Base-by-base conservation (phyloP, 1,284 basidiomycete genomes). In the Leccinum fallax region DNA sequence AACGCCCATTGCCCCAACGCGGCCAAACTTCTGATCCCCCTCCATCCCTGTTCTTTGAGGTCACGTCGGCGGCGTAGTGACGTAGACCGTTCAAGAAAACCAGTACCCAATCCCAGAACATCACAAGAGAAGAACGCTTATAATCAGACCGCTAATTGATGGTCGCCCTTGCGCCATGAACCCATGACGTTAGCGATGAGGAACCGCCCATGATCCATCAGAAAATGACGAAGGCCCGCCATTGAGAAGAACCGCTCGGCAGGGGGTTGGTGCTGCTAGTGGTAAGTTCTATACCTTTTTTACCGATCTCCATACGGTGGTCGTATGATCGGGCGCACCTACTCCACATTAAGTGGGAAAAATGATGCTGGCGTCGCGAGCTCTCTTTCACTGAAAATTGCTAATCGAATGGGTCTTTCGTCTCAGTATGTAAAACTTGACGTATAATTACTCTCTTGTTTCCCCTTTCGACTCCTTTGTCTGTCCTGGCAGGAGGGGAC, bases 201-300 rank as follows among this genome's bases (percentile, higher is more conserved):
- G 51, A 46, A 19, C 10, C 19, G 11, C 46, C 13, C 46, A 5
- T 5, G 19, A 24, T 56, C 48, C 56, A 69, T 73, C 61, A 60
- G 60, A 70, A 64, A 28, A 6, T 8, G 53, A 34, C 63, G 66
- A 71, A 68, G 68, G 11, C 21, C 32, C 16, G 51, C 43, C 46
- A 21, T 55, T 57, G 62, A 59, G 51, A 34, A 49, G 55, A 53
- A 30, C 36, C 53, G 60, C 61, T 67, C 57, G 53, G 24, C 53
- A n/a, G 11, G 5, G 24, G 15, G 19, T 48, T 15, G 19, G 21
- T 15, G 15, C 46, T 48, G 6, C 13, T 4, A 16, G 53, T 55
- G 52, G 53, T 63, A 58, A 68, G 55, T 43, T 3, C 26, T 24
- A 30, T 48, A 32, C 36, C 48, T 21, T n/a, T 67, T 43, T 16